Percentiles rank a stretch among this genome's conserved stretches.
These are phyloP conservation scores for Saccharomycopsis schoenii DNA, from an alignment of 805 yeast genomes.

Conservation along the genomic window DNA sequence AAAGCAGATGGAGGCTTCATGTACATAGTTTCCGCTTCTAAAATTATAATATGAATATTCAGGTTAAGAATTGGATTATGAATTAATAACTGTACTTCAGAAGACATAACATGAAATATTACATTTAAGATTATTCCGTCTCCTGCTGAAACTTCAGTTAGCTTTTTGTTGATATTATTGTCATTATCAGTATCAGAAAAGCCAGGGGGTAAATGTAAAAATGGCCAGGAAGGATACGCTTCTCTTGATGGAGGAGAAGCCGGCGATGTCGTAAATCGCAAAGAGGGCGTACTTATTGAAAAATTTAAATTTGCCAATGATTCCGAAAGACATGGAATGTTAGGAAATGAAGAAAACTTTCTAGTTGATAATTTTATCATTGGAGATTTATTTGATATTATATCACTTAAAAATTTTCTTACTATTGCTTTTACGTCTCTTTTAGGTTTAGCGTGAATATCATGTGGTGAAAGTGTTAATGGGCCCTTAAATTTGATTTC, in stretches of 20 bases:
- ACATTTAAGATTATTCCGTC: conserved; percentile 38
- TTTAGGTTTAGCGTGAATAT: conserved; percentile 1
- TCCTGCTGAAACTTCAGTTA: not conserved
- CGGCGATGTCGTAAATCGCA: not conserved
- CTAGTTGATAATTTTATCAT: conserved; percentile 25
- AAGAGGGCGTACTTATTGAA: not conserved
- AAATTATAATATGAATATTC: conserved; percentile 33
- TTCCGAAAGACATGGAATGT: conserved; percentile 23
- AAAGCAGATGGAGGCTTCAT: conserved; percentile 38
- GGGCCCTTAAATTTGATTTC: conserved; percentile 13
- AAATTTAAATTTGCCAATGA: conserved; percentile 22
- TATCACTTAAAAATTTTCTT: conserved; percentile 30
- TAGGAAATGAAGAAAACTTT: conserved; percentile 19
- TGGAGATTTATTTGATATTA: conserved; percentile 31
- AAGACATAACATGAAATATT: conserved; percentile 44
- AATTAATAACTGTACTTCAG: conserved; percentile 44
- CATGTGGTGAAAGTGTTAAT: not conserved
- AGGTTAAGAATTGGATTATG: conserved; percentile 45
- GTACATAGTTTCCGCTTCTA: conserved; percentile 40
- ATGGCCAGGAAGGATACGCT: not conserved
- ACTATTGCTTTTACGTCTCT: conserved; percentile 20
- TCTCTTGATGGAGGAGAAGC: not conserved
- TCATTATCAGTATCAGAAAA: not conserved
- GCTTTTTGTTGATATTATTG: not conserved
- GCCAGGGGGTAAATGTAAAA: not conserved